phyloP scores from a whole-genome alignment of 768 basidiomycete species.

The Botryobasidium botryosum region DNA sequence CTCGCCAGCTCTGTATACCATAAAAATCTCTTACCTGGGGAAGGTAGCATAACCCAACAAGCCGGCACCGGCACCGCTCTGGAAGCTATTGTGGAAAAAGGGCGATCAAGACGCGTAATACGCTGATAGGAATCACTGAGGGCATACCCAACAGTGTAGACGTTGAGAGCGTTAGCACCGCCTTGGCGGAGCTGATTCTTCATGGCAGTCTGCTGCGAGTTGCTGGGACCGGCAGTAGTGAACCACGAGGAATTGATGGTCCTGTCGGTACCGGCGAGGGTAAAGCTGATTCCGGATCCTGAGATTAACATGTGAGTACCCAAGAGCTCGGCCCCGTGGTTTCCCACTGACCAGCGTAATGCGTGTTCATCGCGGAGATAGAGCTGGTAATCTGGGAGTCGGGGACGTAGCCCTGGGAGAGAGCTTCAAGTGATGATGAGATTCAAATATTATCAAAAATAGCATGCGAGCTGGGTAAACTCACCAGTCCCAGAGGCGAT shows the following conservation, averaged over 20 bases:
- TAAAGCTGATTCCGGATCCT: slow-evolving; percentile 11
- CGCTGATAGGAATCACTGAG: background rate
- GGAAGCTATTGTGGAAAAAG: slow-evolving; percentile 5
- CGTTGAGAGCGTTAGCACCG: slow-evolving; percentile 18
- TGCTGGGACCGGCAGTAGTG: slow-evolving; percentile 14
- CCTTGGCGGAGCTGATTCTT: slow-evolving; percentile 22
- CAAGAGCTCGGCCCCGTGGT: too few relatives aligned
- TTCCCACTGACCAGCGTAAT: too few relatives aligned
- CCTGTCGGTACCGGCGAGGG: slow-evolving; percentile 11
- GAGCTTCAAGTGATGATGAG: too few relatives aligned
- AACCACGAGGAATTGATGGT: slow-evolving; percentile 16
- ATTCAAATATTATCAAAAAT: too few relatives aligned
- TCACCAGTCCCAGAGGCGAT: too few relatives aligned
- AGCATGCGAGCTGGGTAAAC: too few relatives aligned
- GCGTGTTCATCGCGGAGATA: too few relatives aligned
- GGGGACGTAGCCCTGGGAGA: too few relatives aligned
- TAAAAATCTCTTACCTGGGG: too few relatives aligned
- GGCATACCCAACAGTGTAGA: slow-evolving; percentile 22
- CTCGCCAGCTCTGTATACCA: too few relatives aligned
- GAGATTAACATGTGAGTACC: too few relatives aligned
- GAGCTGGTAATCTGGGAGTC: too few relatives aligned
- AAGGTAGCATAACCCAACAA: slow-evolving; percentile 25
- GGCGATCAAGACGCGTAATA: background rate
- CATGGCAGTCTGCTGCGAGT: slow-evolving; percentile 22
- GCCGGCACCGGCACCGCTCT: slow-evolving; percentile 15